Base-by-base conservation (phyloP, 2,329 filamentous ascomycete genomes). In the Penicillium paneum region DNA sequence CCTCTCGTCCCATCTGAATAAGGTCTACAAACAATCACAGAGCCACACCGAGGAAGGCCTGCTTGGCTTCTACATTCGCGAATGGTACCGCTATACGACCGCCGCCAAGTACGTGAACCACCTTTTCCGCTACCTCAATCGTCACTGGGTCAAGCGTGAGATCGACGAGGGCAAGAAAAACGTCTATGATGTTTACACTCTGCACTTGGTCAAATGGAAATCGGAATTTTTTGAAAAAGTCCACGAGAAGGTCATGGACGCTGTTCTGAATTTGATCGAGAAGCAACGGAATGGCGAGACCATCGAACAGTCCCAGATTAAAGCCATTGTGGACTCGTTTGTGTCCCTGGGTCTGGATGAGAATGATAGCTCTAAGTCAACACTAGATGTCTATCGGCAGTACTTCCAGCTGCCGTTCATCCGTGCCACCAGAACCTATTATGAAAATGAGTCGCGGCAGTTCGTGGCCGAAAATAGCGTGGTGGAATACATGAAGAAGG, bases 401-500 rank as follows among this genome's bases (percentile, higher is more conserved):
- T 89, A 91, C 76, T 99, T 99, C 69, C 93, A 99, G 77, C 85
- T 83, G 66, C 94, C 95, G 0, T 99, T 97, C 81, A 82, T 99
- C 49, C 81, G 82, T 6, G 90, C 91, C 3, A 99, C 94, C 10
- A 85, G 83, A 64, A 77, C 81, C 29, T 99, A 96, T 76, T 99
- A 99, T 73, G 82, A 91, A 64, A 86, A 88, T 42, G 95, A 99
- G 73, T 97, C 94, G 19, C 90, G 91, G 66, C 88, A 91, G 60
- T 99, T 99, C 70, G 85, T 99, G 32, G 90, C 91, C 11, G 93
- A 97, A 73, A 99, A 99, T 72, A 96, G 89, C 60, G 91, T 99
- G 4, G 92, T 99, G 32, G 94, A 99, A 70, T 99, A 97, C 76
- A 97, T 99, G 94, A 97, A 97, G 81, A 99, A 99, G 82, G 95